Evolutionary conservation across 306 rosid species (phyloP).

Genomic region (Fagus sylvatica): DNA sequence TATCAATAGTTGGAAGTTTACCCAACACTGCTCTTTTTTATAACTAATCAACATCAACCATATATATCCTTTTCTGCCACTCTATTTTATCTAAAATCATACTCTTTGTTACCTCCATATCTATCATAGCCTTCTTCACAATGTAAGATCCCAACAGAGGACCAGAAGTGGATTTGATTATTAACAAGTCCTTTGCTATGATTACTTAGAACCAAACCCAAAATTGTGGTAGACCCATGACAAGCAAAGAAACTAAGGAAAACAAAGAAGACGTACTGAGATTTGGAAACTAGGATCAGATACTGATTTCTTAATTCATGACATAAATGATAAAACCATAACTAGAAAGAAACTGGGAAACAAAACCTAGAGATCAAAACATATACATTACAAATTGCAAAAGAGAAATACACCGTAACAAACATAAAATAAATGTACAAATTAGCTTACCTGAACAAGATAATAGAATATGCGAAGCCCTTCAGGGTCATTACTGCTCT

Average conservation of each 20-base stretch:
- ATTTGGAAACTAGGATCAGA: background rate
- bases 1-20: too few relatives aligned
- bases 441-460: constrained; percentile 79
- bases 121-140: background rate
- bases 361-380: background rate
- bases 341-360: background rate
- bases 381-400: background rate
- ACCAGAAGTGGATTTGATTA: background rate
- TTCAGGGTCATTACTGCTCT: constrained; percentile 96
- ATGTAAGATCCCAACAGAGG: background rate
- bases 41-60: background rate
- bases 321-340: background rate
- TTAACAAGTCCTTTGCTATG: background rate
- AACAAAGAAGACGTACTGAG: background rate
- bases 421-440: constrained; percentile 2
- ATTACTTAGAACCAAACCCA: background rate
- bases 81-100: background rate
- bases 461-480: constrained; percentile 99
- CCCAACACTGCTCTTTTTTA: too few relatives aligned
- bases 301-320: background rate
- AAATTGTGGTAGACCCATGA: background rate
- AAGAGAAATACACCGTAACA: background rate
- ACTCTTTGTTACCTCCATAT: background rate
- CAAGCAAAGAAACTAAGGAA: background rate
- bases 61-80: background rate